phyloP scores from a whole-genome alignment of 768 basidiomycete species.

The Phaeotremella fagi region DNA sequence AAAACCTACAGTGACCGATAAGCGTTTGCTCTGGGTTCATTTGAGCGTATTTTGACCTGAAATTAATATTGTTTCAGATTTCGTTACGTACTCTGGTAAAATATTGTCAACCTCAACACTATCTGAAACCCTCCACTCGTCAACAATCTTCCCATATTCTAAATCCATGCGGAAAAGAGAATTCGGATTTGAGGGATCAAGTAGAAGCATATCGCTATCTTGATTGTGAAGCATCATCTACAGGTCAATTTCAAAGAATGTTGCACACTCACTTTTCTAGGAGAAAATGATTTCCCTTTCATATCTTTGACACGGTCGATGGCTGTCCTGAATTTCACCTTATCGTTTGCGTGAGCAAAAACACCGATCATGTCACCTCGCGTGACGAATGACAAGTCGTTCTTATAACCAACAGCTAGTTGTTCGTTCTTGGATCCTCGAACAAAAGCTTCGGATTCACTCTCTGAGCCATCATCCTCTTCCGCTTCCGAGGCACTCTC shows the following conservation, averaged over 20 bases:
- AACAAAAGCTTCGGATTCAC: conserved; percentile 44
- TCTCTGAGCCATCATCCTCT: conserved; percentile 51
- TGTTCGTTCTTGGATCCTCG: conserved; percentile 74
- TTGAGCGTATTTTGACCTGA: conserved; percentile 81
- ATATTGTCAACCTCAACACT: conserved; percentile 79
- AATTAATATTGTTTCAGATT: conserved; percentile 3
- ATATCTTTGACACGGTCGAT: conserved; percentile 76
- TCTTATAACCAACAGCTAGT: conserved; percentile 89
- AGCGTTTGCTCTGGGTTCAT: conserved; percentile 88
- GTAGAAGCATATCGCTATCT: conserved; percentile 90
- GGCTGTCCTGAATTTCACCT: conserved; percentile 78
- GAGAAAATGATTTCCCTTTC: conserved; percentile 75
- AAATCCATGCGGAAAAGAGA: conserved; percentile 87
- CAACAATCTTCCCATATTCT: conserved; percentile 87
- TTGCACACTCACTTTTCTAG: conserved; percentile 62
- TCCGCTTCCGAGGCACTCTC: conserved; percentile 34
- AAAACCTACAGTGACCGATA: conserved; percentile 58
- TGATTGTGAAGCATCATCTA: conserved; percentile 96
- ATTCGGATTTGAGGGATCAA: conserved; percentile 73
- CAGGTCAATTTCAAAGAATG: conserved; percentile 3
- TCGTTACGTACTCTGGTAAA: conserved; percentile 60
- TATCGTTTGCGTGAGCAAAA: conserved; percentile 67
- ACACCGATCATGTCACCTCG: conserved; percentile 88
- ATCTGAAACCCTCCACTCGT: conserved; percentile 98
- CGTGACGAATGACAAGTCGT: conserved; percentile 88